Evolutionary conservation across 768 basidiomycete species (phyloP).

Genomic region (Boletus vermiculosoides): DNA sequence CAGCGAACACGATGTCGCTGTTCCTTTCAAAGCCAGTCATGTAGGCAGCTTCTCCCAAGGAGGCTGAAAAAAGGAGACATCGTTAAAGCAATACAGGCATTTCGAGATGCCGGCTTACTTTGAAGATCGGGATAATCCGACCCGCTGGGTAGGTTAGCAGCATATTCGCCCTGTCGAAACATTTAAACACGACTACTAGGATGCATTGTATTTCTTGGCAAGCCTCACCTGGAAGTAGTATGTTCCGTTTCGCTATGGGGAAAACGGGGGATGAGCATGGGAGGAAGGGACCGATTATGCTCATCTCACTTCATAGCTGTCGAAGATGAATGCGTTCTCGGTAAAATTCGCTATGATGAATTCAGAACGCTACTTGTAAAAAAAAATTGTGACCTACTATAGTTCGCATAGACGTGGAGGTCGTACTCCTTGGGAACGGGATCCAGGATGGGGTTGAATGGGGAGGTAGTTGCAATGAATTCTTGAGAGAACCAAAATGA

Average conservation of each 20-base stretch:
- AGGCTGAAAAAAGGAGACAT: conserved; percentile 29
- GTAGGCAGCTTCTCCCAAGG: conserved; percentile 58
- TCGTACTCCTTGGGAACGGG: conserved; percentile 55
- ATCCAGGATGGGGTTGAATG: conserved; percentile 43
- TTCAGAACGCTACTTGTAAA: background rate
- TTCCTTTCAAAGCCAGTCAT: conserved; percentile 66
- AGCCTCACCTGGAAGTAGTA: conserved; percentile 45
- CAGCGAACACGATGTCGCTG: conserved; percentile 57
- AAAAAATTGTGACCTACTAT: conserved; percentile 17
- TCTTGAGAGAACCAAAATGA: conserved; percentile 32
- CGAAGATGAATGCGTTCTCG: conserved; percentile 48
- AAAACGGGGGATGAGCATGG: background rate
- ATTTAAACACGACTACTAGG: background rate
- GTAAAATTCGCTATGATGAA: conserved; percentile 37
- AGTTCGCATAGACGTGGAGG: conserved; percentile 53
- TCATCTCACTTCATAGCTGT: conserved; percentile 37
- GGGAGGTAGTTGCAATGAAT: conserved; percentile 53
- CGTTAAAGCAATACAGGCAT: background rate
- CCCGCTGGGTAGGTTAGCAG: conserved; percentile 49
- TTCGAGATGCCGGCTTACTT: conserved; percentile 32
- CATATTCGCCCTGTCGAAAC: conserved; percentile 49
- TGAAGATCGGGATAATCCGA: conserved; percentile 50
- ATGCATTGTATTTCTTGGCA: background rate
- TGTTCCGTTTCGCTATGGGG: conserved; percentile 50
- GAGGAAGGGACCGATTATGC: background rate